phyloP scores from a whole-genome alignment of 345 rosid species.

The Mangifera indica region DNA sequence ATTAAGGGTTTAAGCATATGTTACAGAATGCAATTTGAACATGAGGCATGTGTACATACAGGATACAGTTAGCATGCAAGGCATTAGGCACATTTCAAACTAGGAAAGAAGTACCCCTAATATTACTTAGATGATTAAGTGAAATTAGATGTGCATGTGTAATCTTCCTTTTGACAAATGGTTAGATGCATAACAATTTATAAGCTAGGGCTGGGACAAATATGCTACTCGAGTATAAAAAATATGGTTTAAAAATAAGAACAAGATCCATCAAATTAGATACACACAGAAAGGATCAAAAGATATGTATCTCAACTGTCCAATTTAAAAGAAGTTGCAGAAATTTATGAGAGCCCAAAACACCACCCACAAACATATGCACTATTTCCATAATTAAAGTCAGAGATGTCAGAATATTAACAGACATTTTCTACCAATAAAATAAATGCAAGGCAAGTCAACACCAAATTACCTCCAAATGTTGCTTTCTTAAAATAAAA shows the following conservation, averaged over 20 bases:
- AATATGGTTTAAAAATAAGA: not conserved
- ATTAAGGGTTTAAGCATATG: not conserved
- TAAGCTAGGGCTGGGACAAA: not conserved
- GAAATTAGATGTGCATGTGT: not conserved
- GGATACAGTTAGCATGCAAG: not conserved
- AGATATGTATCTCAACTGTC: not conserved
- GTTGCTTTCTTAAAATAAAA: conserved; percentile 78
- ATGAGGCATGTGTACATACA: not conserved
- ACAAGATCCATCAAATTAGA: conserved; percentile 1
- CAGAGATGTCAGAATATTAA: not conserved
- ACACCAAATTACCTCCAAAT: conserved; percentile 57
- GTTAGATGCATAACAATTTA: not conserved
- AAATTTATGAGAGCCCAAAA: not conserved
- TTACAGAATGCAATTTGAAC: not conserved
- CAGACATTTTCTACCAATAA: not conserved
- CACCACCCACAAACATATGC: not conserved
- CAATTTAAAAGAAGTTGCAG: not conserved
- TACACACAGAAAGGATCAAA: not conserved
- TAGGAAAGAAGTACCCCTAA: not conserved
- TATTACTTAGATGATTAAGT: too few species aligned
- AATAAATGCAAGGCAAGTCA: not conserved
- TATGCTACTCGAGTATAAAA: not conserved
- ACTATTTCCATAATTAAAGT: not conserved
- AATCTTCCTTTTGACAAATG: not conserved
- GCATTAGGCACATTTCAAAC: not conserved